Evolutionary conservation across 768 basidiomycete genomes (phyloP).

Genomic region (Hortiboletus campestris): DNA sequence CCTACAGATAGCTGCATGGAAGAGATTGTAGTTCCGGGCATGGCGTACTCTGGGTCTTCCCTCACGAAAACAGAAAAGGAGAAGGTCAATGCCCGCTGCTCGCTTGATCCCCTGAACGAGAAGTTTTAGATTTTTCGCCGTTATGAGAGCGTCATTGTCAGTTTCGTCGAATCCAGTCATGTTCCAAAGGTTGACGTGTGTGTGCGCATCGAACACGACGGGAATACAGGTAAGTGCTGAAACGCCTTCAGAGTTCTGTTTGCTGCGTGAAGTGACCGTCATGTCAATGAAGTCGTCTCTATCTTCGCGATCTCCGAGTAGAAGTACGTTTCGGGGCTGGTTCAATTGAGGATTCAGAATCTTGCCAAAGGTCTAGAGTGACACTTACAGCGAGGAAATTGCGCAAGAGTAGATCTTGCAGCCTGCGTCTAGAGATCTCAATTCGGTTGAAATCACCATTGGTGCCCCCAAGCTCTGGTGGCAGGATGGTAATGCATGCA

Average conservation of each 20-base stretch:
- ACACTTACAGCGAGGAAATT: conserved; percentile 14
- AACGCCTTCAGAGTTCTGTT: background rate
- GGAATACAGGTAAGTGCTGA: conserved; percentile 3
- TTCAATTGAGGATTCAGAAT: background rate
- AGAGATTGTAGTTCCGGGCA: conserved; percentile 30
- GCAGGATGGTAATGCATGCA: conserved; percentile 36
- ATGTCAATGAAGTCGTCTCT: conserved; percentile 13
- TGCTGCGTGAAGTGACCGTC: background rate
- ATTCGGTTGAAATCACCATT: conserved; percentile 6
- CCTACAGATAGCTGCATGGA: conserved; percentile 30
- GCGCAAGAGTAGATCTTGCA: conserved; percentile 8
- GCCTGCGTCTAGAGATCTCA: conserved; percentile 8
- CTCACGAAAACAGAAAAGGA: conserved; percentile 30
- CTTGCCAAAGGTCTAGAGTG: background rate
- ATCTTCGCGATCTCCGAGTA: conserved; percentile 17
- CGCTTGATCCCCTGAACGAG: conserved; percentile 15
- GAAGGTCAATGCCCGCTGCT: conserved; percentile 19
- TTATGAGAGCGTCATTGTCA: conserved; percentile 9
- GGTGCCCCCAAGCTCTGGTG: background rate
- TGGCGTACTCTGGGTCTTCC: conserved; percentile 19
- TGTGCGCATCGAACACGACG: conserved; percentile 3
- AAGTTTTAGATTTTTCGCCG: conserved; percentile 14
- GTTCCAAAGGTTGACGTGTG: conserved; percentile 20
- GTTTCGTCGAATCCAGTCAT: conserved; percentile 12
- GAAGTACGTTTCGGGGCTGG: conserved; percentile 21